Percentiles rank a stretch among this genome's conserved stretches.
phyloP scores from a whole-genome alignment of 2,329 filamentous ascomycete genomes.

The Trichoderma sp. region DNA sequence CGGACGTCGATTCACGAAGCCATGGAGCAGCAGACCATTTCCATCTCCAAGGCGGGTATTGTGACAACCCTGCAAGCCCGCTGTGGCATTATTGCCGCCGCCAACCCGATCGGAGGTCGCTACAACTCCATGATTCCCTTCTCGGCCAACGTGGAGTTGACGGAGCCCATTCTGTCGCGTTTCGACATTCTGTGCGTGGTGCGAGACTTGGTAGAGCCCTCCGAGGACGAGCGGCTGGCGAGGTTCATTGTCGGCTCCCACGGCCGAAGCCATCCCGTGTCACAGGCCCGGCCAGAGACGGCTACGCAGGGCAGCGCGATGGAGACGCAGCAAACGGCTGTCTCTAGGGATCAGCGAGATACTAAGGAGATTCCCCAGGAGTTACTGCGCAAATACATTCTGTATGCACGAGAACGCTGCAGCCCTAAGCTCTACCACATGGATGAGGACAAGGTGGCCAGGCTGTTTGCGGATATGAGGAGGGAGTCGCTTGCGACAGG shows the following conservation, averaged over 20 bases:
- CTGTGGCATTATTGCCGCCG: slow-evolving; percentile 93
- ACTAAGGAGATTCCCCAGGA: slow-evolving; percentile 84
- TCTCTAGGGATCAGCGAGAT: slow-evolving; percentile 38
- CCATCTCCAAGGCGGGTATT: slow-evolving; percentile 97
- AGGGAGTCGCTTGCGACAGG: slow-evolving; percentile 90
- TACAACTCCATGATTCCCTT: slow-evolving; percentile 98
- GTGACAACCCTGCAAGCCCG: slow-evolving; percentile 95
- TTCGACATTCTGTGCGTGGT: slow-evolving; percentile 98
- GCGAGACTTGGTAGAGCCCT: slow-evolving; percentile 89
- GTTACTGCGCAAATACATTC: slow-evolving; percentile 90
- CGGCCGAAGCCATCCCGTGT: slow-evolving; percentile 78
- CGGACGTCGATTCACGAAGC: slow-evolving; percentile 98
- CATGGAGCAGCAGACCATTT: slow-evolving; percentile 99
- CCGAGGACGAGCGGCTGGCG: slow-evolving; percentile 88
- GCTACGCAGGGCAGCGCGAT: slow-evolving; percentile 49
- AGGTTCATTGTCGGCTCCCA: slow-evolving; percentile 95
- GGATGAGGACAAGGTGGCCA: slow-evolving; percentile 93
- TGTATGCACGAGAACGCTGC: slow-evolving; percentile 89
- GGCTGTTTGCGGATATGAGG: slow-evolving; percentile 94
- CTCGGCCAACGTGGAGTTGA: slow-evolving; percentile 93
- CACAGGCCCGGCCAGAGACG: slow-evolving; percentile 47
- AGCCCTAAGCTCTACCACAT: slow-evolving; percentile 94
- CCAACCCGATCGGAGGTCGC: slow-evolving; percentile 92
- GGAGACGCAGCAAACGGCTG: slow-evolving; percentile 41
- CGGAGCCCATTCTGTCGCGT: slow-evolving; percentile 94